These are phyloP conservation scores for Aspergillus homomorphus DNA, from an alignment of 495 filamentous ascomycete species.

Conservation along the genomic window DNA sequence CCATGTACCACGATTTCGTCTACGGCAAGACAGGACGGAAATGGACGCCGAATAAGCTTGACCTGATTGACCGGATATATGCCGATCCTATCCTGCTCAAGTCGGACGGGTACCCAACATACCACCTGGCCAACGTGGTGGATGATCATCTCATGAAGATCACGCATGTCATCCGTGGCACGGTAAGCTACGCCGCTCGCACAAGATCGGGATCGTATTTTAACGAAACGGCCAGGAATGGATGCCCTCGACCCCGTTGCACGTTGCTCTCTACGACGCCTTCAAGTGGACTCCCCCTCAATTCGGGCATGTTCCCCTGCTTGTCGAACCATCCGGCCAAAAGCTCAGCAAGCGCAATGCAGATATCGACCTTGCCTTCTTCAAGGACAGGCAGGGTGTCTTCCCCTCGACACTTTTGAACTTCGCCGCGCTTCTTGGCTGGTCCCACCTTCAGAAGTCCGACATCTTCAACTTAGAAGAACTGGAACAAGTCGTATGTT, in stretches of 20 bases:
- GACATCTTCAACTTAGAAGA: constrained; percentile 70
- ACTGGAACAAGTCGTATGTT: constrained; percentile 62
- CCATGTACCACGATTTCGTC: constrained; percentile 68
- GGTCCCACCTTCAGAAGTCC: constrained; percentile 64
- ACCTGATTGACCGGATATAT: constrained; percentile 48
- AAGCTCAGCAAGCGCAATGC: constrained; percentile 88
- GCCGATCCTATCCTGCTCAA: constrained; percentile 86
- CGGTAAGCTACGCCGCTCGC: constrained; percentile 47
- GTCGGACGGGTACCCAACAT: constrained; percentile 86
- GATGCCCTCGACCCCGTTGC: constrained; percentile 90
- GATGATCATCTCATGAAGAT: constrained; percentile 94
- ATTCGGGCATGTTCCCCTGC: constrained; percentile 86
- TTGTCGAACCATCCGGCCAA: constrained; percentile 68
- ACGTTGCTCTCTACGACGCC: constrained; percentile 79
- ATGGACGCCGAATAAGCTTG: constrained; percentile 42
- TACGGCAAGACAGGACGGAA: constrained; percentile 61
- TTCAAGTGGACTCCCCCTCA: constrained; percentile 82
- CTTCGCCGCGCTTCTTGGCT: constrained; percentile 81
- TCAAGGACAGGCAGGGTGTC: constrained; percentile 60
- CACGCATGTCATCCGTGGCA: constrained; percentile 89
- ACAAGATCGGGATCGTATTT: background rate
- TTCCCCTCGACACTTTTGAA: constrained; percentile 76
- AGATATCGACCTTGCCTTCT: constrained; percentile 66
- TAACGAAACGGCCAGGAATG: constrained; percentile 58
- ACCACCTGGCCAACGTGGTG: constrained; percentile 95